A percentile compares a stretch with the other conserved stretches of the same genome.
phyloP scores from a whole-genome alignment of 2,329 filamentous ascomycete genomes.

The Penicillium expansum region DNA sequence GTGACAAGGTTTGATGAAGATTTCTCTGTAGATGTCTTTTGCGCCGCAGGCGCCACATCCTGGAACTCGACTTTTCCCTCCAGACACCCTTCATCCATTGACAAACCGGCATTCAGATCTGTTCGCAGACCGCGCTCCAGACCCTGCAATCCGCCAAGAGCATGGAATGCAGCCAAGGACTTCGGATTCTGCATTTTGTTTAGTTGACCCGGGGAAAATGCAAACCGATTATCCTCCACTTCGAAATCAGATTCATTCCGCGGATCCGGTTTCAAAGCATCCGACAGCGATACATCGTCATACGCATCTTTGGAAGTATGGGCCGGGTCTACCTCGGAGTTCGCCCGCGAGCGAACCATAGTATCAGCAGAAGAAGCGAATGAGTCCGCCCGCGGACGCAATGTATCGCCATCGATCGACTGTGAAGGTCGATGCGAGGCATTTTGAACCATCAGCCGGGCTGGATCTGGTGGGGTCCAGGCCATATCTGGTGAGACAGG shows the following conservation, averaged over 20 bases:
- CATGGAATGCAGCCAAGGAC: constrained; percentile 75
- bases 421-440: constrained; percentile 32
- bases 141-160: constrained; percentile 72
- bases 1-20: constrained; percentile 2
- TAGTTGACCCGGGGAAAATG: constrained; percentile 73
- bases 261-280: constrained; percentile 71
- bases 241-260: constrained; percentile 74
- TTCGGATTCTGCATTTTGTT: constrained; percentile 89
- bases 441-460: constrained; percentile 26
- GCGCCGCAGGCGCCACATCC: constrained; percentile 53
- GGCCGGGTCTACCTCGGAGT: constrained; percentile 29
- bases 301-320: constrained; percentile 26
- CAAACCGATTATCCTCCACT: constrained; percentile 78
- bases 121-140: constrained; percentile 76
- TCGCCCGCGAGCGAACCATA: constrained; percentile 33
- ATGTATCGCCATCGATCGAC: constrained; percentile 45
- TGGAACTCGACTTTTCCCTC: constrained; percentile 68
- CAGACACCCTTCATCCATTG: constrained; percentile 68
- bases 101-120: constrained; percentile 70
- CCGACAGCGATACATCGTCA: constrained; percentile 41
- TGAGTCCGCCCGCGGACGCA: constrained; percentile 44
- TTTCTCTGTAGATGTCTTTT: constrained; percentile 18
- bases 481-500: constrained; percentile 27
- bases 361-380: constrained; percentile 38
- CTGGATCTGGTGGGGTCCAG: constrained; percentile 20